Conservation (phyloP, 1,284 basidiomycete species). For the Phylloporus gajari region DNA sequence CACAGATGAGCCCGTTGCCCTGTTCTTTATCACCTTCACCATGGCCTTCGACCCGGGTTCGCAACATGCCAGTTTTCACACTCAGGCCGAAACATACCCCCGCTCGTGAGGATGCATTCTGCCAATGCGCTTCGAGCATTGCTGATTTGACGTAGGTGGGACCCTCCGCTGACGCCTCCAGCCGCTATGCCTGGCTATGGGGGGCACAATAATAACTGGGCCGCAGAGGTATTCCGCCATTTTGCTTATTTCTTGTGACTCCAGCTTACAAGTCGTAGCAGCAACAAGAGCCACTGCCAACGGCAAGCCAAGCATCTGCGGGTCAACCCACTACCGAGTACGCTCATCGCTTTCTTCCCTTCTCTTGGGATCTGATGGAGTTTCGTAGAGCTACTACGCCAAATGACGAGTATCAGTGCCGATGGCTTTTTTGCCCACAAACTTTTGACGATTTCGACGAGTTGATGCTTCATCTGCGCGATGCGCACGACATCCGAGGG, state of each 20-base stretch:
- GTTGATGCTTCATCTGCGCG: not conserved
- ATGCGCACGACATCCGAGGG: not conserved
- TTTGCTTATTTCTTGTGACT: not conserved
- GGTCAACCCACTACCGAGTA: conserved; percentile 10
- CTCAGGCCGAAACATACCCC: not conserved
- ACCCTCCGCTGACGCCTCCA: not conserved
- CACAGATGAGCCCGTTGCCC: not conserved
- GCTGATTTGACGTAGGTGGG: not conserved
- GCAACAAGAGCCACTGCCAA: not conserved
- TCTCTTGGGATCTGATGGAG: not conserved
- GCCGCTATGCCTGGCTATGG: not conserved
- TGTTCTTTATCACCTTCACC: not conserved
- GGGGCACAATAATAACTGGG: not conserved
- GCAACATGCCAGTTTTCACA: not conserved
- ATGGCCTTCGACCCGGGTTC: not conserved
- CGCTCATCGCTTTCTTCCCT: not conserved
- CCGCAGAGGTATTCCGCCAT: not conserved
- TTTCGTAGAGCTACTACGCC: not conserved
- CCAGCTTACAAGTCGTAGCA: conserved; percentile 20
- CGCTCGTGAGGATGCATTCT: not conserved
- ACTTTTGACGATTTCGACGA: not conserved
- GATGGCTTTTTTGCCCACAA: not conserved
- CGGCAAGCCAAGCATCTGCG: not conserved
- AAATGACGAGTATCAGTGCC: not conserved
- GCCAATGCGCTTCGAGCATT: not conserved